Base-by-base conservation (phyloP, 129 eudicot genomes). In the Solidago caesia region DNA sequence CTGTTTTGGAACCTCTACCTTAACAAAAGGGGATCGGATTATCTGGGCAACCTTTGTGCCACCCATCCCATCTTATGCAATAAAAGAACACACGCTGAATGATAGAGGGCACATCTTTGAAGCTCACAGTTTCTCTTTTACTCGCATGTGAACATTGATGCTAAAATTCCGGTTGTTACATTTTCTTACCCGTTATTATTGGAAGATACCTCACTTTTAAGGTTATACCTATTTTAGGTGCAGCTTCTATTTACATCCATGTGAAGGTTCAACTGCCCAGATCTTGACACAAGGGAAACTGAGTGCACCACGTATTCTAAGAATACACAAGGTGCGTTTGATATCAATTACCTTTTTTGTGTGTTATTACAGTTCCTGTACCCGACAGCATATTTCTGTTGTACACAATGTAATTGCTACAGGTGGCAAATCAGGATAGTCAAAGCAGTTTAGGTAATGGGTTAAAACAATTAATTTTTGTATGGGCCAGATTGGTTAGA, bases 251-350 rank as follows among this genome's bases (percentile, higher is more conserved):
- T 78, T 95, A 76, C 96, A 89, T 53, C 94, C 99, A 81, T 87
- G 82, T 78, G 99, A 95, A 87, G 97, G 99, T 74, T 89, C 97
- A 67, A 70, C 97, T 51, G 83, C 87, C 62, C 99, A 95, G 84
- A 91, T 95, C 82, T 86, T 82, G 48, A 91, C 97, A 6, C 99
- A 89, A 81, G 97, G 97, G 66, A 95, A 95, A 75, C 83, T 95
- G 67, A 95, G 96, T 71, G 99, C 99, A 4, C 97, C 99, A 63
- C 97, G 99, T 15, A 91, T 95, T 77, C 73, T 95, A 83, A 87
- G 95, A 85, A 86, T 95, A 81, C 99, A 95, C 51, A 95, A 95
- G 84, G 99, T 95, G 39, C 13, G n/a, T 64, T 9, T 79, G 49
- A 45, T 56, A 8, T 56, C 1, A 64, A 45, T 79, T 29, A 57